A percentile compares a stretch with the other conserved stretches of the same genome.
These are phyloP conservation scores for Melanopsichium pennsylvanicum DNA, from an alignment of 1,284 basidiomycete genomes.

Conservation along the genomic window DNA sequence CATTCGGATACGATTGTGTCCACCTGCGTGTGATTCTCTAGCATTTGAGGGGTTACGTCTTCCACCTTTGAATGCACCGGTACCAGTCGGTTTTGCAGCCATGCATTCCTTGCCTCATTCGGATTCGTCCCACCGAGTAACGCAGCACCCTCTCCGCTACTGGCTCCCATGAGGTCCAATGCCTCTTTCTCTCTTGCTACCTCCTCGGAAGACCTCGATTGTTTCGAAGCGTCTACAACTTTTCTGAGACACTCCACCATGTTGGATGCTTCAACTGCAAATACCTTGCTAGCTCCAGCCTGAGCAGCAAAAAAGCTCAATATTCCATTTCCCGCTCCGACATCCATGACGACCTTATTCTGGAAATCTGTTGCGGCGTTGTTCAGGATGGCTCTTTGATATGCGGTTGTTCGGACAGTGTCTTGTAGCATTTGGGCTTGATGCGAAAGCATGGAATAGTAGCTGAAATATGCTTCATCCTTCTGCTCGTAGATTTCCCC, in stretches of 20 bases:
- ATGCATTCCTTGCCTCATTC: conserved; percentile 38
- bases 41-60: conserved; percentile 47
- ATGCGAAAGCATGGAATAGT: conserved; percentile 60
- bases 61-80: conserved; percentile 58
- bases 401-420: conserved; percentile 56
- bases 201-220: conserved; percentile 42
- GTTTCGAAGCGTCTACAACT: conserved; percentile 57
- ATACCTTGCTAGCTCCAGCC: conserved; percentile 69
- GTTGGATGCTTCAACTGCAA: conserved; percentile 69
- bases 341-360: conserved; percentile 64
- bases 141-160: not conserved
- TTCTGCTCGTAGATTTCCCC: conserved; percentile 52
- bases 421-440: conserved; percentile 65
- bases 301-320: conserved; percentile 69
- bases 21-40: conserved; percentile 63
- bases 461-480: conserved; percentile 62
- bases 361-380: conserved; percentile 43
- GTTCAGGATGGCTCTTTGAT: conserved; percentile 58
- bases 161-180: conserved; percentile 36
- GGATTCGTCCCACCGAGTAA: conserved; percentile 20
- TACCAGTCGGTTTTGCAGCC: conserved; percentile 45
- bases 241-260: conserved; percentile 69
- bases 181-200: conserved; percentile 38
- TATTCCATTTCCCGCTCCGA: conserved; percentile 70
- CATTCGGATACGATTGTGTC: conserved; percentile 71